Evolutionary conservation across 2,329 filamentous ascomycete species (phyloP).

Genomic region (Teratosphaeria gauchensis): DNA sequence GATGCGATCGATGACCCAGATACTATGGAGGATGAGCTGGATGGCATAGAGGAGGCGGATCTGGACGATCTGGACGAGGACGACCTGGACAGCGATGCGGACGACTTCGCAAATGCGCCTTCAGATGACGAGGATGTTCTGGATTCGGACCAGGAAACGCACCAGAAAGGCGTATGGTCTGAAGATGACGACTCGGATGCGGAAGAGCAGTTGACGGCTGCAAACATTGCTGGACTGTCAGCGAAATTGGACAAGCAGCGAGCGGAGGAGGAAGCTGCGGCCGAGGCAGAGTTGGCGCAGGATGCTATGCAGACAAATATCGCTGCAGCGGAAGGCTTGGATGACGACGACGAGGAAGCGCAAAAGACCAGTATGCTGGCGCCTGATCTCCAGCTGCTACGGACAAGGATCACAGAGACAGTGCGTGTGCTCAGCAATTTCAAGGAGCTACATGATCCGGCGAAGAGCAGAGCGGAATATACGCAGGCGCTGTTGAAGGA

Average conservation of each 20-base stretch:
- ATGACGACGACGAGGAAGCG: slow-evolving; percentile 51
- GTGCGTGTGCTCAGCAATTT: slow-evolving; percentile 88
- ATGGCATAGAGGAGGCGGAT: slow-evolving; percentile 25
- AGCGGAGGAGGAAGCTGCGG: slow-evolving; percentile 70
- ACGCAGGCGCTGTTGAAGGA: slow-evolving; percentile 78
- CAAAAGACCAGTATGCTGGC: slow-evolving; percentile 55
- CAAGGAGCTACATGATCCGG: slow-evolving; percentile 66
- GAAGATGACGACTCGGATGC: slow-evolving; percentile 84
- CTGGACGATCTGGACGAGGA: slow-evolving; percentile 22
- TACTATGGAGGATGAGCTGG: slow-evolving; percentile 40
- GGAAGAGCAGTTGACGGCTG: slow-evolving; percentile 84
- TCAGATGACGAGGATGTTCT: slow-evolving; percentile 35
- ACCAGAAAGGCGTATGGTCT: slow-evolving; percentile 69
- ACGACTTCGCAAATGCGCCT: slow-evolving; percentile 25
- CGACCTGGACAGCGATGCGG: slow-evolving; percentile 23
- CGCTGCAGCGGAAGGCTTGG: slow-evolving; percentile 54
- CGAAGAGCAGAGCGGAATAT: slow-evolving; percentile 79
- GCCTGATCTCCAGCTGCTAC: slow-evolving; percentile 80
- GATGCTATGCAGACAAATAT: slow-evolving; percentile 90
- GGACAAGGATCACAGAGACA: slow-evolving; percentile 83
- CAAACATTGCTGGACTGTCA: slow-evolving; percentile 89
- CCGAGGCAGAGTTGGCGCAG: slow-evolving; percentile 76
- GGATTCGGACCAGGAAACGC: slow-evolving; percentile 57
- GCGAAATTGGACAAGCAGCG: slow-evolving; percentile 70
- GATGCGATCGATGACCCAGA: slow-evolving; percentile 29